These are phyloP conservation scores for Starmerella vitae DNA, from an alignment of 805 yeast species.

Conservation along the genomic window DNA sequence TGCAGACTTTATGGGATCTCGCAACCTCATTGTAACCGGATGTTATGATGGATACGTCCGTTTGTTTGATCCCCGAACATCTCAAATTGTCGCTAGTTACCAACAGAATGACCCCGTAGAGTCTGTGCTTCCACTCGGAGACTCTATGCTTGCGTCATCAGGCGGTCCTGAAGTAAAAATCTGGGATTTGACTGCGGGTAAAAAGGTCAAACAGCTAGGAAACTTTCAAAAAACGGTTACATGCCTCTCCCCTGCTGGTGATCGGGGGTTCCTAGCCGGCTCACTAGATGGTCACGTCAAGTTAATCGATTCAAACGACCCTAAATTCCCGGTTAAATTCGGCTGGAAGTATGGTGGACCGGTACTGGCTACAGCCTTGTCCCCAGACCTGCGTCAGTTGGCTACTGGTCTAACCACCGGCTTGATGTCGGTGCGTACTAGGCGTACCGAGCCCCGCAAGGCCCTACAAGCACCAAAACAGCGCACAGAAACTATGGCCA, in stretches of 20 bases:
- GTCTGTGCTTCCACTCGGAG: slow-evolving; percentile 57
- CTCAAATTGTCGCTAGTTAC: slow-evolving; percentile 40
- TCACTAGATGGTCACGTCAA: slow-evolving; percentile 96
- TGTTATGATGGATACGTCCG: slow-evolving; percentile 84
- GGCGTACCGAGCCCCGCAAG: slow-evolving; percentile 51
- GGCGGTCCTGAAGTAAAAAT: slow-evolving; percentile 74
- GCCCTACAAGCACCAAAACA: slow-evolving; percentile 23
- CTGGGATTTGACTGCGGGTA: slow-evolving; percentile 83
- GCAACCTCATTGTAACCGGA: slow-evolving; percentile 77
- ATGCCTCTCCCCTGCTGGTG: slow-evolving; percentile 59
- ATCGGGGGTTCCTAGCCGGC: slow-evolving; percentile 76
- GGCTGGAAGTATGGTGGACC: slow-evolving; percentile 98
- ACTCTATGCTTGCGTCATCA: slow-evolving; percentile 69
- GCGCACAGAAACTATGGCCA: slow-evolving; percentile 47
- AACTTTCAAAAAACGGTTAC: slow-evolving; percentile 93
- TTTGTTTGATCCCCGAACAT: slow-evolving; percentile 64
- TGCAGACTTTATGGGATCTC: slow-evolving; percentile 60
- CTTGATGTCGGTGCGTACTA: slow-evolving; percentile 72
- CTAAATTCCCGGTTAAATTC: slow-evolving; percentile 69
- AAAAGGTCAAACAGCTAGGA: slow-evolving; percentile 51
- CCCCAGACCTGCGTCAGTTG: slow-evolving; percentile 77
- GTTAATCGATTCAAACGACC: slow-evolving; percentile 63
- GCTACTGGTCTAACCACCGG: slow-evolving; percentile 91
- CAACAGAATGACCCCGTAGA: slow-evolving; percentile 76
- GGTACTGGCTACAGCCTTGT: slow-evolving; percentile 75